phyloP scores from a whole-genome alignment of 257 asterid species.

The Penstemon newberryi region DNA sequence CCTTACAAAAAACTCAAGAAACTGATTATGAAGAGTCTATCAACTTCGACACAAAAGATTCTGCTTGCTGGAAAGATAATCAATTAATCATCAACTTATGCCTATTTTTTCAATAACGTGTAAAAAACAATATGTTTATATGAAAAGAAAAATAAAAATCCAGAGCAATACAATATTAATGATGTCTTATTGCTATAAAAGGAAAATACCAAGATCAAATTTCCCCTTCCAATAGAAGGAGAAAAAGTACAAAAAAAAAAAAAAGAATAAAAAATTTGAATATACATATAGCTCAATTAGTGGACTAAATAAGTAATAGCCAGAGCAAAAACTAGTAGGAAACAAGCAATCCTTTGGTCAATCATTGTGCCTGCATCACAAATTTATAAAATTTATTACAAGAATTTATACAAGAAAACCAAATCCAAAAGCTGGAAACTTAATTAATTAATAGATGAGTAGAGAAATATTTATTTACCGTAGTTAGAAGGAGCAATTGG shows the following conservation, averaged over 20 bases:
- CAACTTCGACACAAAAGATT: too few species aligned
- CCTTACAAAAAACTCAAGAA: too few species aligned
- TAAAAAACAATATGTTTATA: too few species aligned
- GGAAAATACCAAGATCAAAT: too few species aligned
- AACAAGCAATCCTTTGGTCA: slow-evolving; percentile 73
- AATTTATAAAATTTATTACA: background rate
- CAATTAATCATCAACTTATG: too few species aligned
- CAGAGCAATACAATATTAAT: too few species aligned
- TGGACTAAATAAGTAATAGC: slow-evolving; percentile 60
- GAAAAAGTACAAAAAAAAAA: background rate
- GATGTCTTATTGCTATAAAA: too few species aligned
- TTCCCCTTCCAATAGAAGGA: background rate
- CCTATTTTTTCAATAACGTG: too few species aligned
- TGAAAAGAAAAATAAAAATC: too few species aligned
- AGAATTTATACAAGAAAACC: background rate
- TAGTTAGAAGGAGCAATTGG: slow-evolving; percentile 45
- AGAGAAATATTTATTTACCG: slow-evolving; percentile 39
- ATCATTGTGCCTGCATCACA: slow-evolving; percentile 51
- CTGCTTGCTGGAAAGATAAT: too few species aligned
- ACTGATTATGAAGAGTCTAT: too few species aligned
- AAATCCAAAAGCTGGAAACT: background rate
- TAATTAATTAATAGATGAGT: background rate
- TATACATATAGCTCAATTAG: slow-evolving; percentile 20
- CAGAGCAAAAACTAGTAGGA: slow-evolving; percentile 57
- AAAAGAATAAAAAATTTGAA: background rate